A percentile compares a stretch with the other conserved stretches of the same genome.
phyloP scores from a whole-genome alignment of 176 grass and related monocot genomes.

The Secale cereale region DNA sequence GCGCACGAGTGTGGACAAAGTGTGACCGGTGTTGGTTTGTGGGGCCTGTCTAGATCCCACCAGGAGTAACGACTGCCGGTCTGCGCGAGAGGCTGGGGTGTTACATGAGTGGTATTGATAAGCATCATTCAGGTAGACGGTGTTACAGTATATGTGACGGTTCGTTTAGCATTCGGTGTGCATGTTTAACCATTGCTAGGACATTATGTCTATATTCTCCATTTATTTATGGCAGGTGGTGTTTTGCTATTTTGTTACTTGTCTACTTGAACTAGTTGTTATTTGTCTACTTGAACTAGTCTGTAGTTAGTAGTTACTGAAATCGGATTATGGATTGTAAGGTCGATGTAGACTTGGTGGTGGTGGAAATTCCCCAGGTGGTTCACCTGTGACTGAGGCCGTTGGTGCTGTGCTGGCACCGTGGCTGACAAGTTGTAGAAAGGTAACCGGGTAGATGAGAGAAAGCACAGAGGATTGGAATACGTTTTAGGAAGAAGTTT shows the following conservation, averaged over 20 bases:
- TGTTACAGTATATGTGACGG: too few species aligned
- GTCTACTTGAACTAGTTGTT: background rate
- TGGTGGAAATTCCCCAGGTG: background rate
- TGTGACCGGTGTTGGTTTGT: too few species aligned
- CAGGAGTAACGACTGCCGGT: too few species aligned
- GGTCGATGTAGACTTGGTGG: background rate
- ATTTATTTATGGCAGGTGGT: background rate
- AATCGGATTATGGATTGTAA: background rate
- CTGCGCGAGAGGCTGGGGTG: too few species aligned
- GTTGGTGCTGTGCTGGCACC: background rate
- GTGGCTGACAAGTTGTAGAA: background rate
- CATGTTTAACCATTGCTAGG: conserved; percentile 3
- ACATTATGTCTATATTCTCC: background rate
- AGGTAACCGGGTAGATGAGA: background rate
- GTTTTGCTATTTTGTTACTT: conserved; percentile 6
- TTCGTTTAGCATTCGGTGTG: background rate
- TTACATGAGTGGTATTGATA: background rate
- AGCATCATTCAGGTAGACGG: conserved; percentile 10
- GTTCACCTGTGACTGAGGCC: background rate
- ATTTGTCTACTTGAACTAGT: background rate
- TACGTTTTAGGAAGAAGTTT: background rate
- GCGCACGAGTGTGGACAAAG: too few species aligned
- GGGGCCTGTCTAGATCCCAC: too few species aligned
- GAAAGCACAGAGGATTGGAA: background rate
- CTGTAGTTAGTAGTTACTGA: background rate